Evolutionary conservation across 345 rosid genomes (phyloP).

Genomic region (Firmiana major): DNA sequence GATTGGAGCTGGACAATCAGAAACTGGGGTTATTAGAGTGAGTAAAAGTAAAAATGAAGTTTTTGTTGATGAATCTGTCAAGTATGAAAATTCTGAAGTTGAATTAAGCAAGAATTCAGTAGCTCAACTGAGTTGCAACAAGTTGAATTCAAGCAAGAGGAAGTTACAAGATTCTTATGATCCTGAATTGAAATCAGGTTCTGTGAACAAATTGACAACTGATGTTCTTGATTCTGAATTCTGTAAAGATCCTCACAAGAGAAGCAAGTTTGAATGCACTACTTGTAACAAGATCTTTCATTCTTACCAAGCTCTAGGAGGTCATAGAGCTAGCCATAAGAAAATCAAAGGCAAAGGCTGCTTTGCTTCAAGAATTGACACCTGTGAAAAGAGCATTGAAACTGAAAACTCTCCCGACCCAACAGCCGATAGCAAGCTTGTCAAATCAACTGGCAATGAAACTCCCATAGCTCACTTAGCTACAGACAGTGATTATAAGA

Average conservation of each 20-base stretch:
- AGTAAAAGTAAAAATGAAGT: conserved; percentile 7
- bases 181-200: conserved; percentile 26
- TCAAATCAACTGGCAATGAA: conserved; percentile 15
- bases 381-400: conserved; percentile 33
- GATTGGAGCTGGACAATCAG: conserved; percentile 12
- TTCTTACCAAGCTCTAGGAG: conserved; percentile 88
- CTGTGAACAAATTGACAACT: conserved; percentile 7
- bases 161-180: conserved; percentile 14
- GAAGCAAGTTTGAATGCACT: conserved; percentile 53
- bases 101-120: conserved; percentile 13
- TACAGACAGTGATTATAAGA: conserved; percentile 18
- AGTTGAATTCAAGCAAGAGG: conserved; percentile 25
- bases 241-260: conserved; percentile 21
- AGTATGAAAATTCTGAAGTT: conserved; percentile 11
- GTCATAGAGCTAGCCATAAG: conserved; percentile 78
- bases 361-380: conserved; percentile 28
- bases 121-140: conserved; percentile 9
- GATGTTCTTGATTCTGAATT: conserved; percentile 21
- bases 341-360: conserved; percentile 44
- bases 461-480: conserved; percentile 2
- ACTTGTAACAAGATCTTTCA: conserved; percentile 62
- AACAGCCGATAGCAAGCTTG: conserved; percentile 16
- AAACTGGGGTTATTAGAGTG: conserved; percentile 9
- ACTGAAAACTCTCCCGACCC: conserved; percentile 22
- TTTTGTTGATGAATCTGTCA: background rate